phyloP scores from a whole-genome alignment of 257 asterid species.

The Solanum sejunctum region DNA sequence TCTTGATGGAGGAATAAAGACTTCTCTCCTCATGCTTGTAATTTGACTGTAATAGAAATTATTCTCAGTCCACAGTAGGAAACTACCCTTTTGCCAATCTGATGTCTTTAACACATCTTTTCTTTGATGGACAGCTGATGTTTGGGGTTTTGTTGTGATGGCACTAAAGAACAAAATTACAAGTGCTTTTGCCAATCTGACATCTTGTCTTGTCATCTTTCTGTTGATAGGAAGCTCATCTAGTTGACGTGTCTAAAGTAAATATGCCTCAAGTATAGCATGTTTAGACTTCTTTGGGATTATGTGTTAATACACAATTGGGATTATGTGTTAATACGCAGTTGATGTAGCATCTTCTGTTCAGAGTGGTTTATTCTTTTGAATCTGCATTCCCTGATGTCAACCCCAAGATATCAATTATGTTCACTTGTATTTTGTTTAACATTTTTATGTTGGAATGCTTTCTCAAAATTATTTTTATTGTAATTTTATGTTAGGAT shows the following conservation, averaged over 20 bases:
- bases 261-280: not conserved
- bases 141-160: not conserved
- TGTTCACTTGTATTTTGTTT: not conserved
- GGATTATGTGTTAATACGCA: not conserved
- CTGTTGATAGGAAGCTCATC: not conserved
- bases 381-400: not conserved
- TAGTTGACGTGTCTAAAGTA: not conserved
- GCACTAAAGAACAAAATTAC: not conserved
- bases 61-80: not conserved
- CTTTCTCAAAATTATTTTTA: not conserved
- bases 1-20: not conserved
- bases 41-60: not conserved
- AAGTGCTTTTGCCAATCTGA: not conserved
- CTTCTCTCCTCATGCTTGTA: not conserved
- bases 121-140: not conserved
- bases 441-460: not conserved
- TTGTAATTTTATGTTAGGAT: not conserved
- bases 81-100: not conserved
- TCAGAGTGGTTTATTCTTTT: not conserved
- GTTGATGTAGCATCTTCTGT: not conserved
- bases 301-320: not conserved
- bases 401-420: not conserved
- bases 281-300: not conserved
- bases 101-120: not conserved
- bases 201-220: not conserved